Evolutionary conservation across 306 rosid genomes (phyloP).

Genomic region (Trichosanthes cucumerina): DNA sequence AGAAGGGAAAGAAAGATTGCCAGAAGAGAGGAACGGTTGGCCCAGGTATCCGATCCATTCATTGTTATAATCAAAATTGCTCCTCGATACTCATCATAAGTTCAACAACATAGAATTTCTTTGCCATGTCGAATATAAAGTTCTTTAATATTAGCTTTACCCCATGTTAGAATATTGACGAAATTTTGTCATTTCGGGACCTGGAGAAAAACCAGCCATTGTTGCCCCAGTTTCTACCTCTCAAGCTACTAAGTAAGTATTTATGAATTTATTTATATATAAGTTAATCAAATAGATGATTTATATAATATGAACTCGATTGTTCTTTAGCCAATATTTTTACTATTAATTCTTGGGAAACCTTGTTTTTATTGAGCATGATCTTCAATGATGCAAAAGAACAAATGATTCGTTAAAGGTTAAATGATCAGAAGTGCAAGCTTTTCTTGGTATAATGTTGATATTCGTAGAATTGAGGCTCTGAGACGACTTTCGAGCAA

Average conservation of each 20-base stretch:
- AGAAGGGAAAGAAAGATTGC: slow-evolving; percentile 82
- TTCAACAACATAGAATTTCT: background rate
- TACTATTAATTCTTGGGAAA: background rate
- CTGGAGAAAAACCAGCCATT: slow-evolving; percentile 42
- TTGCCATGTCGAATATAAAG: background rate
- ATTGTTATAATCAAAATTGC: background rate
- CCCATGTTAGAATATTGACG: background rate
- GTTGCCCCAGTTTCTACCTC: slow-evolving; percentile 26
- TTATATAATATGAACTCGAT: background rate
- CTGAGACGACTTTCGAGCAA: too few relatives aligned
- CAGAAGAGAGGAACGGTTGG: slow-evolving; percentile 87
- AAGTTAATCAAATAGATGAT: background rate
- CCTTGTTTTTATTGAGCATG: too few relatives aligned
- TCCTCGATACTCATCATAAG: background rate
- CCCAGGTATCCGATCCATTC: slow-evolving; percentile 34
- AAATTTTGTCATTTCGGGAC: slow-evolving; percentile 39
- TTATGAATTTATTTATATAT: background rate
- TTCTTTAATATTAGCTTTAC: too few relatives aligned
- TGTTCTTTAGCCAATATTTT: too few relatives aligned
- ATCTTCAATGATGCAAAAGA: too few relatives aligned
- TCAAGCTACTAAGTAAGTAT: slow-evolving; percentile 58
- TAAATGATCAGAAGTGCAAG: too few relatives aligned
- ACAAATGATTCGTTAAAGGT: too few relatives aligned
- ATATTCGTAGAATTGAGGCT: too few relatives aligned
- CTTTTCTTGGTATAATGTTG: too few relatives aligned